Conservation (phyloP, 495 filamentous ascomycete genomes). For the Sporormia fimetaria region DNA sequence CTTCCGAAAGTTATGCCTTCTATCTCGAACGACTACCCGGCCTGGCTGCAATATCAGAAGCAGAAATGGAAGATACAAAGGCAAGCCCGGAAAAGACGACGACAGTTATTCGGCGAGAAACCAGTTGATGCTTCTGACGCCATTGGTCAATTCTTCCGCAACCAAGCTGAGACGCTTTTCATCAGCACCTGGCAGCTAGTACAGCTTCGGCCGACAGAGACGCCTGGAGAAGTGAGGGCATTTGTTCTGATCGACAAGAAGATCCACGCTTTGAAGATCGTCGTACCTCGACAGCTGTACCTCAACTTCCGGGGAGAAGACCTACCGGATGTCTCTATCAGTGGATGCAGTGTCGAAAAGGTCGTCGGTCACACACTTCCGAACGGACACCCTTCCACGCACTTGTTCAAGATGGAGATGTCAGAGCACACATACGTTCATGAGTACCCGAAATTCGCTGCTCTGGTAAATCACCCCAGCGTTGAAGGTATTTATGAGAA, state of each 20-base stretch:
- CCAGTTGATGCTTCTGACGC: conserved; percentile 54
- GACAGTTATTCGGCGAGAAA: conserved; percentile 88
- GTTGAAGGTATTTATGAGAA: conserved; percentile 96
- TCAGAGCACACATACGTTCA: conserved; percentile 77
- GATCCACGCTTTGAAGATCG: conserved; percentile 75
- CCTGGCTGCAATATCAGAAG: conserved; percentile 91
- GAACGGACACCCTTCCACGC: conserved; percentile 86
- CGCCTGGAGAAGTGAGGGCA: conserved; percentile 73
- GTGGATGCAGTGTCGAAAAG: conserved; percentile 79
- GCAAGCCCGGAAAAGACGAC: conserved; percentile 72
- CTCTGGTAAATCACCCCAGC: conserved; percentile 81
- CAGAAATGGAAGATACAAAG: conserved; percentile 98
- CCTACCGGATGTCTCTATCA: conserved; percentile 78
- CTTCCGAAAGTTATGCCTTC: conserved; percentile 79
- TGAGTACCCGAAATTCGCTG: conserved; percentile 67
- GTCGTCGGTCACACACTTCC: conserved; percentile 74
- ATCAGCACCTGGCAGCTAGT: conserved; percentile 90
- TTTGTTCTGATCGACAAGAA: conserved; percentile 90
- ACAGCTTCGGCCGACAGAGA: conserved; percentile 68
- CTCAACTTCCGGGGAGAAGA: conserved; percentile 81
- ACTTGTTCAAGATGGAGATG: conserved; percentile 87
- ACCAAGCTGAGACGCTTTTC: conserved; percentile 79
- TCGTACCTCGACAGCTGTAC: conserved; percentile 80
- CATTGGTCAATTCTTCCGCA: conserved; percentile 78
- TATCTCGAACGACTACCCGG: conserved; percentile 75